Evolutionary conservation across 768 basidiomycete species (phyloP).

Genomic region (Boletellus emodensis): DNA sequence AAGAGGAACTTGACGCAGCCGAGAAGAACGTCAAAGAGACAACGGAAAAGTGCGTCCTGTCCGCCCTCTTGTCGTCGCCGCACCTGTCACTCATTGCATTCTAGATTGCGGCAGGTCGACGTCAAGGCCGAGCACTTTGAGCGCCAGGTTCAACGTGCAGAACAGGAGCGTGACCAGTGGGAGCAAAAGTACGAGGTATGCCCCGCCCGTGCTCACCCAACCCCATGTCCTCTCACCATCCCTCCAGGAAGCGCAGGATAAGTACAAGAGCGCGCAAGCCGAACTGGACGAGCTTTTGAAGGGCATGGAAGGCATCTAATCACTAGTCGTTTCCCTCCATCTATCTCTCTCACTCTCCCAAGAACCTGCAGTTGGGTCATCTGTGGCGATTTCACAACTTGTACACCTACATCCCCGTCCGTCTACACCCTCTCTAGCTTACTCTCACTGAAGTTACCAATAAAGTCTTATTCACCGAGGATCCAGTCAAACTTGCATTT

Average conservation of each 20-base stretch:
- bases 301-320: conserved; percentile 69
- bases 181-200: conserved; percentile 93
- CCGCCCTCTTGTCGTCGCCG: conserved; percentile 9
- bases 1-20: conserved; percentile 92
- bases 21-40: conserved; percentile 98
- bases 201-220: background rate
- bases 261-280: conserved; percentile 67
- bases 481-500: background rate
- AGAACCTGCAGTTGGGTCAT: conserved; percentile 11
- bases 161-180: conserved; percentile 89
- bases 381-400: conserved; percentile 15
- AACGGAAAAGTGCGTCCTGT: conserved; percentile 79
- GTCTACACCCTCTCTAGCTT: conserved; percentile 20
- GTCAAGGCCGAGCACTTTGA: conserved; percentile 99
- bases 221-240: conserved; percentile 3
- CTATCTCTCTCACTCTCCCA: conserved; percentile 2
- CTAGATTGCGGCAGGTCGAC: conserved; percentile 90
- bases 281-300: conserved; percentile 82
- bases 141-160: conserved; percentile 78
- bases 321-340: background rate
- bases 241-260: conserved; percentile 61
- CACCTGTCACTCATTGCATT: conserved; percentile 13
- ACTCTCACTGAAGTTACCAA: conserved; percentile 16
- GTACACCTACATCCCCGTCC: conserved; percentile 19
- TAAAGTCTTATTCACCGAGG: conserved; percentile 1